Evolutionary conservation across 352 stramenopile species (phyloP).

Genomic region (Elongisporangium prolatum): DNA sequence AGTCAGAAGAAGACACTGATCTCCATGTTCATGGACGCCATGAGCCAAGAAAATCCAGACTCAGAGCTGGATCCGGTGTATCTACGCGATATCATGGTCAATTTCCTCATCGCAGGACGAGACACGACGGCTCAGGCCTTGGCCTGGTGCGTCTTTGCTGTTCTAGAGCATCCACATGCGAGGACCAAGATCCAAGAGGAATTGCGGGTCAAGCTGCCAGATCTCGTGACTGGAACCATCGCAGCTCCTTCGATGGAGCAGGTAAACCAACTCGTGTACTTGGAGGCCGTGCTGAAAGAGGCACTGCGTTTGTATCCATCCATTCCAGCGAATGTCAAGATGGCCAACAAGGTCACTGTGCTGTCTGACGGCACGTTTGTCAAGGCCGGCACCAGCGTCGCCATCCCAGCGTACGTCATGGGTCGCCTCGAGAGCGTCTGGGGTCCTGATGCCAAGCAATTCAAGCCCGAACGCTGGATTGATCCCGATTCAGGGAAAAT

Average conservation of each 20-base stretch:
- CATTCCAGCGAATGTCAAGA: conserved; percentile 49
- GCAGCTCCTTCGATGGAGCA: conserved; percentile 7
- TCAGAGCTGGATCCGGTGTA: conserved; percentile 22
- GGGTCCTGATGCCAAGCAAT: conserved; percentile 34
- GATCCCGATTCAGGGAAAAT: conserved; percentile 10
- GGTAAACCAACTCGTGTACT: conserved; percentile 9
- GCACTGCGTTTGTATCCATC: conserved; percentile 13
- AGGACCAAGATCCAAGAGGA: conserved; percentile 39
- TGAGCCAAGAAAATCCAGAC: conserved; percentile 11
- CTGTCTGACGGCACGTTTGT: conserved; percentile 60
- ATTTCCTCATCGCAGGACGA: conserved; percentile 72
- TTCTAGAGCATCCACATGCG: conserved; percentile 48
- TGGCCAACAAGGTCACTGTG: conserved; percentile 35
- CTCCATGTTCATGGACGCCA: conserved; percentile 35
- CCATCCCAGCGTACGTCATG: conserved; percentile 33
- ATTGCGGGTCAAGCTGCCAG: conserved; percentile 25
- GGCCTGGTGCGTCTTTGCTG: conserved; percentile 60
- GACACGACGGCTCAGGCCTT: conserved; percentile 76
- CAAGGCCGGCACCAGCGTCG: conserved; percentile 20
- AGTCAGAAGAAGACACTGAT: conserved; percentile 17
- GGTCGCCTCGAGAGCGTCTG: conserved; percentile 38
- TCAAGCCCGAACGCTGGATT: conserved; percentile 44
- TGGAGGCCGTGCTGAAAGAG: conserved; percentile 16
- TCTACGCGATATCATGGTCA: conserved; percentile 73
- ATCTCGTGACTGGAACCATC: conserved; percentile 6